A percentile compares a stretch with the other conserved stretches of the same genome.
Conservation (phyloP, 305 asterid species). For the Fraxinus paxiana region DNA sequence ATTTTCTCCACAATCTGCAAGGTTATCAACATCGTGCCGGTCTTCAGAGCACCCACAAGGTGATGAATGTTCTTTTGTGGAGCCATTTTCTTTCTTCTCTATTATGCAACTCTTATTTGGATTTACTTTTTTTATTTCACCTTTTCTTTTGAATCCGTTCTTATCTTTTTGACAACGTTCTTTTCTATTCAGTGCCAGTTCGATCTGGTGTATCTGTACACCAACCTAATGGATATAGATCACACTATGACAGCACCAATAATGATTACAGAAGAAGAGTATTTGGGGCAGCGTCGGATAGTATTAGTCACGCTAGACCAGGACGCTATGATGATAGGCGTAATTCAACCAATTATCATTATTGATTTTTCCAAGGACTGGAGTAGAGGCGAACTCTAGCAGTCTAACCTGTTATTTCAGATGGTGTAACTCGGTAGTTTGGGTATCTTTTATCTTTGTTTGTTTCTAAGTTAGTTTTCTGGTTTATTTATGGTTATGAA, state of each 20-base stretch:
- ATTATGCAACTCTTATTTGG: neutral
- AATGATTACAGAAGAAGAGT: slow-evolving; percentile 61
- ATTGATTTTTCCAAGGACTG: slow-evolving; percentile 26
- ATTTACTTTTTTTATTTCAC: neutral
- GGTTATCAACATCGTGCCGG: slow-evolving; percentile 32
- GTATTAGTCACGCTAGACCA: slow-evolving; percentile 47
- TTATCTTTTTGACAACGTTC: slow-evolving; percentile 30
- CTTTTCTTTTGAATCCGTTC: slow-evolving; percentile 4
- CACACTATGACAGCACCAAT: slow-evolving; percentile 50
- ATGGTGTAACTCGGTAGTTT: slow-evolving; percentile 19
- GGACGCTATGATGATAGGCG: slow-evolving; percentile 53
- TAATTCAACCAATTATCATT: slow-evolving; percentile 34
- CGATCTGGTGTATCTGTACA: slow-evolving; percentile 53
- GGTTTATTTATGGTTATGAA: neutral
- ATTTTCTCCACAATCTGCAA: no score
- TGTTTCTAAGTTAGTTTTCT: slow-evolving; percentile 1
- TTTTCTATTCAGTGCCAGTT: slow-evolving; percentile 48
- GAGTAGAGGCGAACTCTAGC: slow-evolving; percentile 34
- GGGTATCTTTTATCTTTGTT: slow-evolving; percentile 3
- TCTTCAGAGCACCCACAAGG: slow-evolving; percentile 64
- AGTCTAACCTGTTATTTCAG: slow-evolving; percentile 33
- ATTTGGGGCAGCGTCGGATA: slow-evolving; percentile 55
- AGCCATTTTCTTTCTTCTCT: slow-evolving; percentile 14
- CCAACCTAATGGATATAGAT: slow-evolving; percentile 59
- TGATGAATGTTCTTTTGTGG: slow-evolving; percentile 32